Base-by-base conservation (phyloP, 352 stramenopile genomes). In the Phytophthora macrochlamydospora region DNA sequence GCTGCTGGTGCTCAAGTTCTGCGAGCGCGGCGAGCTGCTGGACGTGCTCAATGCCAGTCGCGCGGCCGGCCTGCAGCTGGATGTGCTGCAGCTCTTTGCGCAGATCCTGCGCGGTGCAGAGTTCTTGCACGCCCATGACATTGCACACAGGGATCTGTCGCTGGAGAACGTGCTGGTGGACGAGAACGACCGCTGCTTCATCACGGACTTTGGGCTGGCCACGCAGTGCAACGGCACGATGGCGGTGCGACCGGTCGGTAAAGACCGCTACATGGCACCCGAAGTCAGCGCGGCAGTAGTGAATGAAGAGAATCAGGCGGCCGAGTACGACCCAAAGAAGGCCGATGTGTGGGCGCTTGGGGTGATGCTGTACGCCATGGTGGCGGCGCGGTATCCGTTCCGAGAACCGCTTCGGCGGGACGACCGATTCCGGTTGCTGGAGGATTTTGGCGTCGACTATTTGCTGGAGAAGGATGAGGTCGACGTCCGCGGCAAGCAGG, bases 131-230 rank as follows among this genome's bases (percentile, higher is more conserved):
- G 62, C 71, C 3, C 68, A 92, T 37, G 85, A 77, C 49, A 91
- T 95, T 59, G 85, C 84, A 32, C 88, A 95, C 67, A 81, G 88
- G 32, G 88, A 95, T 52, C 56, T 95, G 51, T 94, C 85, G 13
- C 73, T 94, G 8, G 88, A 95, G 56, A 95, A 95, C 60, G 75
- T 95, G 56, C 69, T 95, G 1, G 81, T 95, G 32, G 82, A 92
- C 52, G 74, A 74, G 24, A 40, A 68, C 6, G 85, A 91, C 64
- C 77, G 67, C 65, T 93, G 83, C 65, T 80, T 93, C 44, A 84
- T 95, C 54, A 85, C 75, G 38, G 87, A 95, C 80, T 95, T 95
- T 59, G 87, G 87, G 33, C 74, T 95, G 62, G 76, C 85, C 18
- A 83, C 77, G 38, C 77, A 71, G 45, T 57, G 43, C 13, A 38